These are phyloP conservation scores for Parsonsia alboflavescens DNA, from an alignment of 257 asterid genomes.

Conservation along the genomic window DNA sequence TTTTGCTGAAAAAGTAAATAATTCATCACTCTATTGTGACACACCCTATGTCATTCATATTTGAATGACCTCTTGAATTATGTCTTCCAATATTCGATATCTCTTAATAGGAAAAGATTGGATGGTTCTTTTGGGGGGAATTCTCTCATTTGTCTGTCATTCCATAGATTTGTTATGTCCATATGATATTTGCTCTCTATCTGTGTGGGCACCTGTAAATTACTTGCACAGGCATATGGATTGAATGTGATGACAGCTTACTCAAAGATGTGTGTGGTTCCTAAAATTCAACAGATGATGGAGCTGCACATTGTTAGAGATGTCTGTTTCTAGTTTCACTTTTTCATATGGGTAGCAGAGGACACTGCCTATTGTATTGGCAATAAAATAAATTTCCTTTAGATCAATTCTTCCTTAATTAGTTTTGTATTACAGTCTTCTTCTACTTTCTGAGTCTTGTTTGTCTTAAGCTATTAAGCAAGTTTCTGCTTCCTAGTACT, in stretches of 20 bases:
- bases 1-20: background rate
- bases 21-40: background rate
- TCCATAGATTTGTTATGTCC: background rate
- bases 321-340: background rate
- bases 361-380: slow-evolving; percentile 19
- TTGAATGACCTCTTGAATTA: background rate
- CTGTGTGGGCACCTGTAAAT: background rate
- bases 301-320: background rate
- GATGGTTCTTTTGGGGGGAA: background rate
- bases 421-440: background rate
- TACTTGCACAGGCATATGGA: background rate
- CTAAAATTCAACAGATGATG: background rate
- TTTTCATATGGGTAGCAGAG: background rate
- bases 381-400: slow-evolving; percentile 37
- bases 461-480: background rate
- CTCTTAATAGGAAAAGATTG: background rate
- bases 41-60: background rate
- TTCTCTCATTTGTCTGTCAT: background rate
- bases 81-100: background rate
- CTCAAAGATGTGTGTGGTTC: background rate
- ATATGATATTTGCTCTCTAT: background rate
- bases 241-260: background rate
- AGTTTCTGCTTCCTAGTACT: background rate
- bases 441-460: background rate
- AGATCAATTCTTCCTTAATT: background rate